Conservation (phyloP, 2,329 filamentous ascomycete species). For the Aquanectria penicillioides region DNA sequence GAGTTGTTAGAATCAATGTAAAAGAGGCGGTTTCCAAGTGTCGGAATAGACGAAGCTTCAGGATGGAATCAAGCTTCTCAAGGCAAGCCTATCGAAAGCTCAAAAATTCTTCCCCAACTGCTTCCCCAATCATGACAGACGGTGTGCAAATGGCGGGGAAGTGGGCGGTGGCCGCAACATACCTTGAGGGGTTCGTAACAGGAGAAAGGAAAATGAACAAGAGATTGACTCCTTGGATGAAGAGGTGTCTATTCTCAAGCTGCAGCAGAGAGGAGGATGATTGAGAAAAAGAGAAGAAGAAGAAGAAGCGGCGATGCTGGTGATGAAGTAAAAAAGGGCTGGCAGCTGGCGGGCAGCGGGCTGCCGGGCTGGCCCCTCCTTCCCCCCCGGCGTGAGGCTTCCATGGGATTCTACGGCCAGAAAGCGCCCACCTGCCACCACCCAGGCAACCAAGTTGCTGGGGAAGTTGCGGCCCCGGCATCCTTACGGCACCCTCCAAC, state of each 20-base stretch:
- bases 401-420: conserved; percentile 57
- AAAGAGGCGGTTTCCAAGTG: no score
- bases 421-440: conserved; percentile 32
- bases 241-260: conserved; percentile 38
- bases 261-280: conserved; percentile 34
- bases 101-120: no score
- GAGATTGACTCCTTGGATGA: conserved; percentile 37
- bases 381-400: conserved; percentile 50
- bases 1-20: conserved; percentile 25
- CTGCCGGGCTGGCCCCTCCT: conserved; percentile 38
- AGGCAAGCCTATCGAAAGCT: neutral
- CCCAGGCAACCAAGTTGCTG: conserved; percentile 21
- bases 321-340: conserved; percentile 47
- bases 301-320: conserved; percentile 39
- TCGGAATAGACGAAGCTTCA: no score
- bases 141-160: conserved; percentile 9
- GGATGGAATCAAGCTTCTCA: no score
- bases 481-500: neutral
- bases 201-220: conserved; percentile 36
- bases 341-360: conserved; percentile 26
- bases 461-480: neutral
- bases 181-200: conserved; percentile 40
- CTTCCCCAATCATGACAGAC: no score
- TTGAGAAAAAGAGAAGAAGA: conserved; percentile 32
- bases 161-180: conserved; percentile 25